Evolutionary conservation across 192 early-diverging fungal genomes (phyloP).

Genomic region (Gryganskiella cystojenkinii): DNA sequence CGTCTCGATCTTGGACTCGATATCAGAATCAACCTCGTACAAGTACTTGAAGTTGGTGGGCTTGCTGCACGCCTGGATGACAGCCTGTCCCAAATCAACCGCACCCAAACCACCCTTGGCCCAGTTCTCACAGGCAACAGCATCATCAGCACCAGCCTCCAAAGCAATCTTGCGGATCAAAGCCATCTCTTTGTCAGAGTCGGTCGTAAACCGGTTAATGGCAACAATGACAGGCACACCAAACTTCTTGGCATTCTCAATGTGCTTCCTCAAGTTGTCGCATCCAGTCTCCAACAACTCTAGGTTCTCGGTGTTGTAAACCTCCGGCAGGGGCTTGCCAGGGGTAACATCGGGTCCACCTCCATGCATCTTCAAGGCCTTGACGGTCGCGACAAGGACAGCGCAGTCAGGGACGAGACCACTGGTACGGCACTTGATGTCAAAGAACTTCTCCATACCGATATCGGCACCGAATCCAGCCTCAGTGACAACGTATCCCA

Average conservation of each 20-base stretch:
- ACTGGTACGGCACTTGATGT: slow-evolving; percentile 97
- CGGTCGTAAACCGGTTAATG: slow-evolving; percentile 89
- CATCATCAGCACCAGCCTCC: slow-evolving; percentile 89
- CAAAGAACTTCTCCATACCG: slow-evolving; percentile 99
- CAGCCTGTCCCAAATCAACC: slow-evolving; percentile 85
- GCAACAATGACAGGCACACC: slow-evolving; percentile 94
- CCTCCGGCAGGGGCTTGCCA: slow-evolving; percentile 92
- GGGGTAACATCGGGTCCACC: slow-evolving; percentile 87
- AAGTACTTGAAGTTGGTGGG: slow-evolving; percentile 82
- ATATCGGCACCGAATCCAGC: slow-evolving; percentile 99
- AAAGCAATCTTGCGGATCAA: slow-evolving; percentile 77
- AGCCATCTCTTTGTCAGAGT: slow-evolving; percentile 87
- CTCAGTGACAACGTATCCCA: slow-evolving; percentile 96
- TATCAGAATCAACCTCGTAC: slow-evolving; percentile 82
- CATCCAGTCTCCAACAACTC: slow-evolving; percentile 85
- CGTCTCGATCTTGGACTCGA: slow-evolving; percentile 91
- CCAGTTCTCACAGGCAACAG: slow-evolving; percentile 91
- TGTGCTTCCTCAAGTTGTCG: slow-evolving; percentile 90
- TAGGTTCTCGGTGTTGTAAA: slow-evolving; percentile 90
- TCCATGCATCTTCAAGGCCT: slow-evolving; percentile 97
- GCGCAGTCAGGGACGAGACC: slow-evolving; percentile 92
- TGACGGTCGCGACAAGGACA: slow-evolving; percentile 94
- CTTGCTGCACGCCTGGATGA: slow-evolving; percentile 70
- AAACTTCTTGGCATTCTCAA: slow-evolving; percentile 90
- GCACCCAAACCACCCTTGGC: slow-evolving; percentile 95